Evolutionary conservation across 2,329 filamentous ascomycete species (phyloP), one percentile per base, ranked within the genome.

Genomic region (Paecilomyces niveus): DNA sequence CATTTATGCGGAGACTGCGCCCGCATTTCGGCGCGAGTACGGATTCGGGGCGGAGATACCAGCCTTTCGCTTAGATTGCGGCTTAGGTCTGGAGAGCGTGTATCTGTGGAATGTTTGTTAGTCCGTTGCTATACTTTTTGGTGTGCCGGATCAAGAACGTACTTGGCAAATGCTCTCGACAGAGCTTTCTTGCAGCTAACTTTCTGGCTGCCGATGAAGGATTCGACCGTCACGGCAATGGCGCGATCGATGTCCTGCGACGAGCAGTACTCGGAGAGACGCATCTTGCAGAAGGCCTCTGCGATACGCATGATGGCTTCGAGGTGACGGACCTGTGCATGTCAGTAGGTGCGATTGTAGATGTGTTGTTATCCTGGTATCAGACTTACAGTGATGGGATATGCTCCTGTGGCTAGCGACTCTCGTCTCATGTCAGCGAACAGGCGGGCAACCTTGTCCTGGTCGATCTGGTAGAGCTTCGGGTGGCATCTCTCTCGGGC

Each of bases 341-440:
- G 39, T 45, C 39, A 45, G 39, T 45, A n/a, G 18, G 39, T 45
- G 39, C 6, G 39, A 18, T 53, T 18, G 21, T 18, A 22, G 39
- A 31, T 33, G 54, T 70, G 15, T 55, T 56, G 58, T 61, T 35
- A 60, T 63, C 51, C 54, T 18, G 26, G n/a, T 29, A 50, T 24
- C 15, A 22, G 32, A 81, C 90, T 78, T 83, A 97, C 94, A 26
- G 94, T 99, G 63, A 99, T 99, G 3, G 94, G 94, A 74, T 97
- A 99, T 22, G 93, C 94, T 22, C 94, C 94, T 24, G 94, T 99
- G 1, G 92, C 92, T 61, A 97, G 79, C 24, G 88, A 92, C 76
- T 99, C 94, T 65, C 92, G 83, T 66, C 94, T 83, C 93, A 99
- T 97, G 71, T 99, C 94, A 29, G 92, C 90, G 72, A 97, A 99